These are phyloP conservation scores for Phyllosticta ampelicida DNA, from an alignment of 2,329 filamentous ascomycete genomes.

Conservation along the genomic window DNA sequence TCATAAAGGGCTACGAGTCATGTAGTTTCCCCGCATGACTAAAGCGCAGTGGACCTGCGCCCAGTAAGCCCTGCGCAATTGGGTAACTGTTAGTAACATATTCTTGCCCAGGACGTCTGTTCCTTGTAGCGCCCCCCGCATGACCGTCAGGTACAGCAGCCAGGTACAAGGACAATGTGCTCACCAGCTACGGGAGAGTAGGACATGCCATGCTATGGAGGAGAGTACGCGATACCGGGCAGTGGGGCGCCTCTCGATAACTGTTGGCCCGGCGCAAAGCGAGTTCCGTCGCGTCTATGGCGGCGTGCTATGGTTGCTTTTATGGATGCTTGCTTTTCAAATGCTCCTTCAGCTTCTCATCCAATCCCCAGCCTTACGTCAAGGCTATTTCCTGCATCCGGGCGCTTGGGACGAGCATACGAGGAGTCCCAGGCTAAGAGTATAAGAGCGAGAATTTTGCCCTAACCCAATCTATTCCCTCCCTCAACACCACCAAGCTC, in stretches of 20 bases:
- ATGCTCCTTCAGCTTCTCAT: not conserved
- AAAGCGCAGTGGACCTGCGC: not conserved
- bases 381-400: not conserved
- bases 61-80: not conserved
- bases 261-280: not conserved
- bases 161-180: not conserved
- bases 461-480: not conserved
- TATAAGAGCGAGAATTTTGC: not conserved
- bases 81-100: not conserved
- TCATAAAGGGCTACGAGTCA: slow-evolving; percentile 2
- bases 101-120: not conserved
- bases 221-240: not conserved
- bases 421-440: not conserved
- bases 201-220: not conserved
- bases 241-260: not conserved
- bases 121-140: not conserved
- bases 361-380: not conserved
- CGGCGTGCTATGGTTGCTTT: not conserved
- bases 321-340: not conserved
- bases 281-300: not conserved
- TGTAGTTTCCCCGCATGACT: slow-evolving; percentile 5
- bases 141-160: not conserved
- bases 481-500: not conserved
- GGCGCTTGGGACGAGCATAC: not conserved
- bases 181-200: not conserved